phyloP scores from a whole-genome alignment of 352 stramenopile species.

The Phytopythium aichiense region DNA sequence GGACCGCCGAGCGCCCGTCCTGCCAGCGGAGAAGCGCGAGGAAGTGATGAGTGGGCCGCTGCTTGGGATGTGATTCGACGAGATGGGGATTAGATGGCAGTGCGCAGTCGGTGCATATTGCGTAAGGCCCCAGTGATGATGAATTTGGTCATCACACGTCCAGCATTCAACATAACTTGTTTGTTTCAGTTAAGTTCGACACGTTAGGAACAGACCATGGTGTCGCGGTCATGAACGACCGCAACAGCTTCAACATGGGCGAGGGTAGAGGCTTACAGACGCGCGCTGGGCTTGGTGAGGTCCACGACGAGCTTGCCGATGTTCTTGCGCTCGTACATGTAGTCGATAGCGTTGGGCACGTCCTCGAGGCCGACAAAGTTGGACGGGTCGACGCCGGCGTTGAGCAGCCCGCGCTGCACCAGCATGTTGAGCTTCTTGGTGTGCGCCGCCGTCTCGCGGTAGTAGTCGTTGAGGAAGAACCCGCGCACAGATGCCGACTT shows the following conservation, averaged over 20 bases:
- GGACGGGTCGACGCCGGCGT: slow-evolving; percentile 35
- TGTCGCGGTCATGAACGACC: not conserved
- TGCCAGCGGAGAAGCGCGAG: not conserved
- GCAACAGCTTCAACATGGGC: not conserved
- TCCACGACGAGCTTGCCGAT: slow-evolving; percentile 80
- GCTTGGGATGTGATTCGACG: not conserved
- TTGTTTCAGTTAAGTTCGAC: not conserved
- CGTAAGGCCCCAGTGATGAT: no score
- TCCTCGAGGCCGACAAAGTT: slow-evolving; percentile 56
- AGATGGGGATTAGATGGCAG: not conserved
- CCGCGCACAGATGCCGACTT: slow-evolving; percentile 41
- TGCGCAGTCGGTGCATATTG: no score
- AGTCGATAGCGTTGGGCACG: slow-evolving; percentile 58
- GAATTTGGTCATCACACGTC: no score
- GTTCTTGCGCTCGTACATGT: slow-evolving; percentile 75
- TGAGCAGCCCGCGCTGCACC: slow-evolving; percentile 36
- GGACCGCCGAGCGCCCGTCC: not conserved
- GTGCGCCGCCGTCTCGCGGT: slow-evolving; percentile 22
- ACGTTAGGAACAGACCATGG: not conserved
- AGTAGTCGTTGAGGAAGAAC: slow-evolving; percentile 43
- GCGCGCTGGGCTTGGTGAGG: slow-evolving; percentile 7
- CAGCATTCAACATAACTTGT: not conserved
- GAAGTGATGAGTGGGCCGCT: slow-evolving; percentile 1
- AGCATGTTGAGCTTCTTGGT: slow-evolving; percentile 40
- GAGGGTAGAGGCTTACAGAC: slow-evolving; percentile 1